Conservation (phyloP, 805 yeast species). For the Myxozyma vanderwaltii region DNA sequence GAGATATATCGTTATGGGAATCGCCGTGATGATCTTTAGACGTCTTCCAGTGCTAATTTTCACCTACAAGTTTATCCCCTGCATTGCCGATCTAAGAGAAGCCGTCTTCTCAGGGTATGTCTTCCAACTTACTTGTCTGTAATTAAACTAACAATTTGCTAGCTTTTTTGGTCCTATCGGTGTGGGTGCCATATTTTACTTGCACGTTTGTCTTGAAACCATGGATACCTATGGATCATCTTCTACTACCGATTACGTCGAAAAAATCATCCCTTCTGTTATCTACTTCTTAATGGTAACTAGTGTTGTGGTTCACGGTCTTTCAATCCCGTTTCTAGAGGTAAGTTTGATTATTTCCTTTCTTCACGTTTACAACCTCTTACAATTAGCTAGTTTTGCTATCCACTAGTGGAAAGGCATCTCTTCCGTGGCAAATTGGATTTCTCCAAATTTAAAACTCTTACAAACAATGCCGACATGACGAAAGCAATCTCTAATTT, state of each 20-base stretch:
- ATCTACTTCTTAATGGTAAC: slow-evolving; percentile 69
- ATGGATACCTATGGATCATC: slow-evolving; percentile 13
- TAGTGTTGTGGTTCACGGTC: slow-evolving; percentile 77
- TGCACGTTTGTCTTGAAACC: slow-evolving; percentile 16
- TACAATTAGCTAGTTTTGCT: slow-evolving; percentile 1
- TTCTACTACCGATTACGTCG: slow-evolving; percentile 44
- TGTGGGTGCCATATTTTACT: slow-evolving; percentile 63
- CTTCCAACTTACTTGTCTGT: neutral
- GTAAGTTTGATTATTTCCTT: neutral
- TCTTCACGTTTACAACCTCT: neutral
- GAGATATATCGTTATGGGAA: slow-evolving; percentile 42
- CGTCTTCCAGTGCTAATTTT: slow-evolving; percentile 45
- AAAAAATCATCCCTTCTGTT: slow-evolving; percentile 64
- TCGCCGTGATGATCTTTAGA: slow-evolving; percentile 42
- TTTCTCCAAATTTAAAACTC: neutral
- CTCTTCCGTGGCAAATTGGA: neutral
- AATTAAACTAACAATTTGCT: neutral
- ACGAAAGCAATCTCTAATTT: neutral
- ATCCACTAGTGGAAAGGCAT: neutral
- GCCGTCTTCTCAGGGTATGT: slow-evolving; percentile 62
- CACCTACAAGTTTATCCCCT: slow-evolving; percentile 57
- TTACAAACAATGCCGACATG: neutral
- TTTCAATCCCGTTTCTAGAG: slow-evolving; percentile 21
- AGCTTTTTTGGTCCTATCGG: slow-evolving; percentile 75
- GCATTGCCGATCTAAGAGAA: slow-evolving; percentile 64